A percentile compares a stretch with the other conserved stretches of the same genome.
phyloP scores from a whole-genome alignment of 1,284 basidiomycete genomes.

The Marasmius sp. region DNA sequence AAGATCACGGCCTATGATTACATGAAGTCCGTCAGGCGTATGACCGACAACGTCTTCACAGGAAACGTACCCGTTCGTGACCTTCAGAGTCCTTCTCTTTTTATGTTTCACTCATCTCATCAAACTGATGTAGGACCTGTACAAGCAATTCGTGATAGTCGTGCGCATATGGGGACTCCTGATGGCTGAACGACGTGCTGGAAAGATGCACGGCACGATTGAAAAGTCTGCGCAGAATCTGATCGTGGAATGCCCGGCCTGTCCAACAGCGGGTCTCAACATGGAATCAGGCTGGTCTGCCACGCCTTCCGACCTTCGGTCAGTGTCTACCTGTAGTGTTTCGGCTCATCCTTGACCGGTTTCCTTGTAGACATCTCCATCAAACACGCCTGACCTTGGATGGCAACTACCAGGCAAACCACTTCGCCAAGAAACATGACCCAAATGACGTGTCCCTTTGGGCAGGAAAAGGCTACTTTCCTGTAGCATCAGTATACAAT shows the following conservation, averaged over 20 bases:
- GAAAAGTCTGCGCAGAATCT: neutral
- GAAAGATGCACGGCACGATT: neutral
- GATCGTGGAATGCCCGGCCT: neutral
- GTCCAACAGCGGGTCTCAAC: neutral
- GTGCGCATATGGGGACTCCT: neutral
- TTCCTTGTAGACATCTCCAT: neutral
- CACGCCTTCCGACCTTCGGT: neutral
- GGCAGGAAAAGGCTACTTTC: neutral
- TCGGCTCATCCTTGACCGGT: too few species aligned
- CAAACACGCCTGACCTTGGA: neutral
- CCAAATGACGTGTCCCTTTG: neutral
- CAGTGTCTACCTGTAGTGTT: too few species aligned
- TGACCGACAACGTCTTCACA: constrained; percentile 8
- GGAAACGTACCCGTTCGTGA: neutral
- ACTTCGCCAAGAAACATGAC: neutral
- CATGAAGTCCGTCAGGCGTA: neutral
- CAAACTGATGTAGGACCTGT: neutral
- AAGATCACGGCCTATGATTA: constrained; percentile 7
- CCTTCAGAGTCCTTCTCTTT: neutral
- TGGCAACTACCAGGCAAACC: neutral
- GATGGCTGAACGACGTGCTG: neutral
- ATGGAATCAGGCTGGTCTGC: neutral
- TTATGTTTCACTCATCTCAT: neutral
- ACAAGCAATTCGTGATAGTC: neutral
- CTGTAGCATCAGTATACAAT: neutral